phyloP scores from a whole-genome alignment of 2,329 filamentous ascomycete genomes.

The Stagonosporopsis cucurbitacearum region DNA sequence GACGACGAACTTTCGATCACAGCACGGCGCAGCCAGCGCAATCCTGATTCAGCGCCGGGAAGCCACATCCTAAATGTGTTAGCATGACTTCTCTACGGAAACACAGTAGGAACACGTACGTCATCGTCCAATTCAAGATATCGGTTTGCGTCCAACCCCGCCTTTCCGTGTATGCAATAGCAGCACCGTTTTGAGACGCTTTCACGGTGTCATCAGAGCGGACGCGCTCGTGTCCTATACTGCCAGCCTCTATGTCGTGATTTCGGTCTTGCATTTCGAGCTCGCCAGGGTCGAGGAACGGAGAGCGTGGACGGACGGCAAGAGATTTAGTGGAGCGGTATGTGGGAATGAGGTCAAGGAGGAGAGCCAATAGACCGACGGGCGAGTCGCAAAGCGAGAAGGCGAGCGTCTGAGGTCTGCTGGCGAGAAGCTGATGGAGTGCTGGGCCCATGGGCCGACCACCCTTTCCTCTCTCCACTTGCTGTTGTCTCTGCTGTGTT shows the following conservation, averaged over 20 bases:
- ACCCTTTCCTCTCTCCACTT: neutral
- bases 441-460: conserved; percentile 18
- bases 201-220: conserved; percentile 11
- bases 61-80: conserved; percentile 15
- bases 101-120: conserved; percentile 49
- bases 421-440: conserved; percentile 37
- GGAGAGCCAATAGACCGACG: conserved; percentile 41
- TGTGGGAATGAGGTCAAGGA: conserved; percentile 44
- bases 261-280: conserved; percentile 34
- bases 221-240: conserved; percentile 11
- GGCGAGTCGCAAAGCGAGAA: conserved; percentile 50
- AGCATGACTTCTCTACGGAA: neutral
- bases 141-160: conserved; percentile 52
- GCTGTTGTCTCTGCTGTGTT: neutral
- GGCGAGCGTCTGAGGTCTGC: conserved; percentile 46
- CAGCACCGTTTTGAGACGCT: neutral
- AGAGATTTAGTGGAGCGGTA: conserved; percentile 23
- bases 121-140: conserved; percentile 59
- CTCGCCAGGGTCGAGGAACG: conserved; percentile 42
- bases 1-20: conserved; percentile 30
- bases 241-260: neutral
- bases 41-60: conserved; percentile 28
- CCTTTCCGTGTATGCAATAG: neutral
- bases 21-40: conserved; percentile 54
- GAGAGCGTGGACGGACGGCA: conserved; percentile 32